phyloP scores from a whole-genome alignment of 768 basidiomycete genomes.

The Trametes cubensis region DNA sequence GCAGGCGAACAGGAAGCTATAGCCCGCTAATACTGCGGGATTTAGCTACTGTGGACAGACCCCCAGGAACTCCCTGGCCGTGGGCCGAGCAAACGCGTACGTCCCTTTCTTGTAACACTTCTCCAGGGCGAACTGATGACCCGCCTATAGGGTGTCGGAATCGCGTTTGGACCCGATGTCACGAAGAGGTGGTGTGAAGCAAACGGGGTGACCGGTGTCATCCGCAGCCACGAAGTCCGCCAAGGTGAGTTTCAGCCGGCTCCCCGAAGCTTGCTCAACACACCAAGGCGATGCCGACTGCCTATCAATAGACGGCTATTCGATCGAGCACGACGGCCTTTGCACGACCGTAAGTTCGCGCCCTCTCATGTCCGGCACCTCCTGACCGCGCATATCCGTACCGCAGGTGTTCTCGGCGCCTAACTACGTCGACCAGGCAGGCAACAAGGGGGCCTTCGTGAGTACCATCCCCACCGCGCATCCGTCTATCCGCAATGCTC shows the following conservation, averaged over 20 bases:
- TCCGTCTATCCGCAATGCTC: too few relatives aligned
- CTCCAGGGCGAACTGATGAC: not conserved
- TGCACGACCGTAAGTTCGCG: constrained; percentile 77
- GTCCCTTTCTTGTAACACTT: constrained; percentile 31
- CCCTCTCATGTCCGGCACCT: constrained; percentile 10
- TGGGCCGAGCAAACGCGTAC: constrained; percentile 92
- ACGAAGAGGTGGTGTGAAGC: constrained; percentile 86
- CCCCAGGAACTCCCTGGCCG: constrained; percentile 88
- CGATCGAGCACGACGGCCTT: constrained; percentile 91
- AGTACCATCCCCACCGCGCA: constrained; percentile 36
- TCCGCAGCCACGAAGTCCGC: constrained; percentile 96
- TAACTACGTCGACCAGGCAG: constrained; percentile 90
- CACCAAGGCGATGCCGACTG: constrained; percentile 3
- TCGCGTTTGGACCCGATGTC: constrained; percentile 94
- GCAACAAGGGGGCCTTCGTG: constrained; percentile 92
- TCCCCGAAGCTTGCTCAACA: not conserved
- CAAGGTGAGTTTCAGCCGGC: constrained; percentile 58
- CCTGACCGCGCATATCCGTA: constrained; percentile 14
- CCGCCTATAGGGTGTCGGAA: constrained; percentile 80
- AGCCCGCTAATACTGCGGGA: constrained; percentile 15
- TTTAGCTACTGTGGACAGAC: constrained; percentile 91
- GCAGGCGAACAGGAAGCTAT: not conserved
- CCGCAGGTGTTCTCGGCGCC: constrained; percentile 90
- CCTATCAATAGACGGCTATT: constrained; percentile 72
- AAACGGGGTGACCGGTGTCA: constrained; percentile 84